These are phyloP conservation scores for Teratosphaeria viscida DNA, from an alignment of 2,329 filamentous ascomycete genomes.

Conservation along the genomic window DNA sequence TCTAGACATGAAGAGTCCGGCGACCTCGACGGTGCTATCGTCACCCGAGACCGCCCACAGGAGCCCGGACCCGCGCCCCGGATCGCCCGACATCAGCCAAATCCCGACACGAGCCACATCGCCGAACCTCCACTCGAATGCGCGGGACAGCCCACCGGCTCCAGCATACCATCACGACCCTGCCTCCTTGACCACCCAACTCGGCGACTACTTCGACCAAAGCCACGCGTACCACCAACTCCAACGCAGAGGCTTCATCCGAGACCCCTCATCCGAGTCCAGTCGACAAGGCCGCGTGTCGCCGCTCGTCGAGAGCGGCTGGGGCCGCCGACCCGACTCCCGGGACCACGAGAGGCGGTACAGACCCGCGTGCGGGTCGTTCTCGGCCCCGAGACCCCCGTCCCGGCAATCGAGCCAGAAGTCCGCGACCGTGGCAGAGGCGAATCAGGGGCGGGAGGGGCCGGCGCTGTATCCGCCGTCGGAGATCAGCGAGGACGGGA, in stretches of 20 bases:
- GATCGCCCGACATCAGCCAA: slow-evolving; percentile 1
- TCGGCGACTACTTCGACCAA: slow-evolving; percentile 7
- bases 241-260: slow-evolving; percentile 2
- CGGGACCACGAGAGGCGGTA: slow-evolving; percentile 26
- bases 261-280: slow-evolving; percentile 7
- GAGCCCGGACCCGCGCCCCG: slow-evolving; percentile 7
- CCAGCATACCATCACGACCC: slow-evolving; percentile 7
- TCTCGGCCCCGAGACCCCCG: slow-evolving; percentile 31
- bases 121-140: neutral
- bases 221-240: neutral
- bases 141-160: slow-evolving; percentile 4
- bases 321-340: neutral
- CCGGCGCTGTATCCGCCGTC: slow-evolving; percentile 9
- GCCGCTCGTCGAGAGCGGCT: neutral
- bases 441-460: slow-evolving; percentile 4
- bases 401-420: slow-evolving; percentile 12
- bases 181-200: slow-evolving; percentile 2
- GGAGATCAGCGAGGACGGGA: slow-evolving; percentile 7
- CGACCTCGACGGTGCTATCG: slow-evolving; percentile 20
- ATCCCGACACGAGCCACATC: slow-evolving; percentile 5
- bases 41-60: slow-evolving; percentile 12
- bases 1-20: slow-evolving; percentile 10
- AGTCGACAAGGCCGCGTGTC: neutral
- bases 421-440: neutral
- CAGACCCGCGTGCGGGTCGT: slow-evolving; percentile 29